A percentile compares a stretch with the other conserved stretches of the same genome.
Conservation (phyloP, 2,329 filamentous ascomycete species). For the Bipolaris sorokiniana region DNA sequence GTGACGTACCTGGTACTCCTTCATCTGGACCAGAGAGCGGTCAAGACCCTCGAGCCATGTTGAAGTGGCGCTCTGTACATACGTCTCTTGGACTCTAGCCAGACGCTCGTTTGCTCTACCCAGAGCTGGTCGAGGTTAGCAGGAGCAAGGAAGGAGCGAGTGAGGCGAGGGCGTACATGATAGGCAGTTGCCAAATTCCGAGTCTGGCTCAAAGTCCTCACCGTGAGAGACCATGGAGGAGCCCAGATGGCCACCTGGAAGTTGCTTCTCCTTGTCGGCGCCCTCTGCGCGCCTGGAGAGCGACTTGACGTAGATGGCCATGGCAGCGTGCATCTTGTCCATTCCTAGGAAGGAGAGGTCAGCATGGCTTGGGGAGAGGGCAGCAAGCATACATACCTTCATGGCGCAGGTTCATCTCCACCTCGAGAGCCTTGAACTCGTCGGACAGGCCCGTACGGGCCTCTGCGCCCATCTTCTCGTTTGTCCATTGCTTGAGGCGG, state of each 20-base stretch:
- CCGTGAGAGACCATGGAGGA: conserved; percentile 86
- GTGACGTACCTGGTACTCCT: conserved; percentile 84
- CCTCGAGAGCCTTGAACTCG: conserved; percentile 87
- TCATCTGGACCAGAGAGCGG: conserved; percentile 89
- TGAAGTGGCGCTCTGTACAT: conserved; percentile 75
- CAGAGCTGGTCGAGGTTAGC: conserved; percentile 60
- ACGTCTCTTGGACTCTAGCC: conserved; percentile 82
- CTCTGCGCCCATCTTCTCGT: conserved; percentile 93
- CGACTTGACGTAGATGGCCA: conserved; percentile 86
- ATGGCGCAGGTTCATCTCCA: conserved; percentile 86
- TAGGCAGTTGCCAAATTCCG: conserved; percentile 88
- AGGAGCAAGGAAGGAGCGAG: background rate
- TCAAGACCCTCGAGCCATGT: conserved; percentile 94
- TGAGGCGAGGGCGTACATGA: conserved; percentile 61
- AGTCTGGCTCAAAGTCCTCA: conserved; percentile 89
- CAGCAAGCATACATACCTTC: conserved; percentile 66
- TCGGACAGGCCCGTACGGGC: conserved; percentile 85
- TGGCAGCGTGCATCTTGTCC: conserved; percentile 86
- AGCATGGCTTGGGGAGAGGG: conserved; percentile 14
- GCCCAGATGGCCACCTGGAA: conserved; percentile 80
- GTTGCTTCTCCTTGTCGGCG: conserved; percentile 85
- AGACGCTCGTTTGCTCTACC: conserved; percentile 89
- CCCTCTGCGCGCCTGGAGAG: conserved; percentile 82
- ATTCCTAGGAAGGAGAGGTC: conserved; percentile 65
- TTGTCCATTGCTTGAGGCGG: conserved; percentile 96